Base-by-base conservation (phyloP, 352 stramenopile genomes). In the Phytophthora colocasiae region DNA sequence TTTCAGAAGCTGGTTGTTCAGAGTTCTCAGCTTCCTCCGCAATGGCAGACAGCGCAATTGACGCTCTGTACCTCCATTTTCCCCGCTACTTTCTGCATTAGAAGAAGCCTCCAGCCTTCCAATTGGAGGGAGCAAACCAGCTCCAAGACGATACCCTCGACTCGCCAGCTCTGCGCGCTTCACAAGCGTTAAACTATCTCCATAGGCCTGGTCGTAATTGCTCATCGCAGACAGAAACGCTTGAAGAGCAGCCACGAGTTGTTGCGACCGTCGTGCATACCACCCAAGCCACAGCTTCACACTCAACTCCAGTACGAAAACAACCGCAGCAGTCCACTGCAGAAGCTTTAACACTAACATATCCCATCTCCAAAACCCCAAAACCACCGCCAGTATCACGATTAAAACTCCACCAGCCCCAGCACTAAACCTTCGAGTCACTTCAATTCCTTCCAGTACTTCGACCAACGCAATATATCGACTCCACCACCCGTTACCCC, bases 81-180 rank as follows among this genome's bases (percentile, higher is more conserved):
- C 55, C 36, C 22, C 19, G 39, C 12, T 12, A 52, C 11, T 58
- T 17, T 63, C 51, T 26, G 29, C 22, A 22, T 22, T 19, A 17
- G 38, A 43, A 34, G 4, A 54, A 8, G 54, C 56, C 32, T 92
- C 83, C 7, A 92, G 66, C 1, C 83, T 78, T 2, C 78, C 80
- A 26, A 92, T 59, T 5, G 83, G 81, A 1, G 83, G 84, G 10
- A 92, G 59, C 29, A 76, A 63, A 15, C 74, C 54, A 15, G 45
- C 27, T 10, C 80, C 80, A 9, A 92, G 65, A 7, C 73, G 76
- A 47, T 87, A 91, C 1, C 81, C 81, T 24, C 77, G 73, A 41
- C 73, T 76, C 7, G 77, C 80, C 26, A 89, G 36, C 50, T 92
- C 84, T 9, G 76, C 81, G 22, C 75, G 81, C 65, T 92, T 92